Conservation (phyloP, 495 filamentous ascomycete genomes). For the Gamarada debralockiae region DNA sequence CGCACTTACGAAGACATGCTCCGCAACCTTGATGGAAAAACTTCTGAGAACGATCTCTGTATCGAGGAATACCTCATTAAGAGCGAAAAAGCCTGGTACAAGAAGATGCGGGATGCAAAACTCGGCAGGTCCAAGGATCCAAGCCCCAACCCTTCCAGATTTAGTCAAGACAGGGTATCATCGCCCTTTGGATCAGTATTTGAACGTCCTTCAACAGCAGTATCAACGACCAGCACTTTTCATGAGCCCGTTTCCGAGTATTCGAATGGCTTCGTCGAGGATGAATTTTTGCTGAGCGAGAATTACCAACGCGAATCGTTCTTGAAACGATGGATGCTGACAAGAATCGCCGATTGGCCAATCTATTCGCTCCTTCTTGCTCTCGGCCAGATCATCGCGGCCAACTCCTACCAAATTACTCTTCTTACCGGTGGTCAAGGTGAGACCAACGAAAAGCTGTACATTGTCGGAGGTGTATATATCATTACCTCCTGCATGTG, state of each 20-base stretch:
- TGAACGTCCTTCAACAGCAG: too few relatives aligned
- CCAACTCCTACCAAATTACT: conserved; percentile 66
- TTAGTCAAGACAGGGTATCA: conserved; percentile 46
- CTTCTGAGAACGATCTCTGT: conserved; percentile 52
- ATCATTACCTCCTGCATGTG: conserved; percentile 52
- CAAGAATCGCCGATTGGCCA: conserved; percentile 58
- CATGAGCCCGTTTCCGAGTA: too few relatives aligned
- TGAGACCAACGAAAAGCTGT: conserved; percentile 56
- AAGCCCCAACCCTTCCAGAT: conserved; percentile 26
- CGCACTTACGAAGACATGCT: conserved; percentile 52
- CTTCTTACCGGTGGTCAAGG: conserved; percentile 57
- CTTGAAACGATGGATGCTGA: conserved; percentile 48
- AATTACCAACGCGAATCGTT: conserved; percentile 17
- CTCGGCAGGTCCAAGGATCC: conserved; percentile 28
- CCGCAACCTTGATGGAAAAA: conserved; percentile 45
- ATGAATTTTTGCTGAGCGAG: neutral
- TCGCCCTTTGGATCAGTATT: conserved; percentile 52
- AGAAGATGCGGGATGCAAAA: conserved; percentile 51
- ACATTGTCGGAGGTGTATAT: conserved; percentile 59
- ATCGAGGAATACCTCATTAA: conserved; percentile 59
- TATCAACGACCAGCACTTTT: too few relatives aligned
- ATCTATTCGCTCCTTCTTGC: conserved; percentile 68
- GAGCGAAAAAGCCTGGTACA: conserved; percentile 64
- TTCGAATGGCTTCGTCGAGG: neutral
- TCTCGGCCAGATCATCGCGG: conserved; percentile 60